These are phyloP conservation scores for Yamadazyma scolyti DNA, from an alignment of 805 yeast species.

Conservation along the genomic window DNA sequence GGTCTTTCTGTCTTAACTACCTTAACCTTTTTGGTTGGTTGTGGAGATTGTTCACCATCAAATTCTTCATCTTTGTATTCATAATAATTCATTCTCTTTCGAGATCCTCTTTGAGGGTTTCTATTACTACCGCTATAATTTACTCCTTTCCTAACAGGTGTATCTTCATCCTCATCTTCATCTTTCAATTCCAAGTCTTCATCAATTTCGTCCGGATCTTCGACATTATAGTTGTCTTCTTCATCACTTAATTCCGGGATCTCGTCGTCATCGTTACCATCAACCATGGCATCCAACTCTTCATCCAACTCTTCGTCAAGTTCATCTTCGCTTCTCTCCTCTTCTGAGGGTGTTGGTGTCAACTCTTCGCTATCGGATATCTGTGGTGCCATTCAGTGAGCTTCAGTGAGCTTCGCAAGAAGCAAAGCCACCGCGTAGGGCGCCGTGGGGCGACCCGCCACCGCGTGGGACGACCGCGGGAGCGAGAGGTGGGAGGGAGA, in stretches of 20 bases:
- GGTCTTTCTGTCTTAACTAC: slow-evolving; percentile 14
- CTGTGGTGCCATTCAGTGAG: slow-evolving; percentile 2
- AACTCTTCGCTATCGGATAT: slow-evolving; percentile 2
- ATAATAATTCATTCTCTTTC: slow-evolving; percentile 35
- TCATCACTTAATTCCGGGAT: slow-evolving; percentile 22
- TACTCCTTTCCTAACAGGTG: slow-evolving; percentile 7
- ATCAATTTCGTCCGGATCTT: slow-evolving; percentile 35
- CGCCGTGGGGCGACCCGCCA: no score
- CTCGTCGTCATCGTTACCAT: slow-evolving; percentile 13
- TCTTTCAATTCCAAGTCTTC: slow-evolving; percentile 32
- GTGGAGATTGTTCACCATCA: slow-evolving; percentile 16
- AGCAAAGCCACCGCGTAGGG: no score
- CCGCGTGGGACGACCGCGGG: no score
- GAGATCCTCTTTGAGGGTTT: slow-evolving; percentile 23
- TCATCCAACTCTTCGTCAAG: slow-evolving; percentile 19
- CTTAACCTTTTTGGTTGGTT: slow-evolving; percentile 1
- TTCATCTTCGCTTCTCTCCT: slow-evolving; percentile 13
- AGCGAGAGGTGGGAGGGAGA: no score
- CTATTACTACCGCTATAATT: no score
- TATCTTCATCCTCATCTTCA: slow-evolving; percentile 16
- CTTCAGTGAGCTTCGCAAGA: no score
- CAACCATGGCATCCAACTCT: slow-evolving; percentile 13
- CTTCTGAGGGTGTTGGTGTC: slow-evolving; percentile 3
- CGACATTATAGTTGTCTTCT: slow-evolving; percentile 27
- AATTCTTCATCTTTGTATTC: slow-evolving; percentile 34